phyloP scores from a whole-genome alignment of 1,284 basidiomycete genomes.

The Heterobasidion irregulare region DNA sequence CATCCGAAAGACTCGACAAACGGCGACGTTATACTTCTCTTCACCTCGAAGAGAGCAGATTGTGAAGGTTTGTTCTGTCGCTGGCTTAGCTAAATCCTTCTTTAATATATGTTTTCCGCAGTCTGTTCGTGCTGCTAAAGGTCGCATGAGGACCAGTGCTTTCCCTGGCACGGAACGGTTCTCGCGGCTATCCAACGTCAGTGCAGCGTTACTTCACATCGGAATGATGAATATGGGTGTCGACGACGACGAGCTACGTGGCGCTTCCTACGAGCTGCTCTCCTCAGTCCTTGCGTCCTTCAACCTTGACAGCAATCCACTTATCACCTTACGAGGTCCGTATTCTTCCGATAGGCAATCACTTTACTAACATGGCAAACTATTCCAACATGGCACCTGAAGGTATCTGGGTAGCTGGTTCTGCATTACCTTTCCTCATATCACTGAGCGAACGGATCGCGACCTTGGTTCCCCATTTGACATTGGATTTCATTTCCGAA shows the following conservation, averaged over 20 bases:
- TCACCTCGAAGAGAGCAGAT: constrained; percentile 63
- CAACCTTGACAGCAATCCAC: constrained; percentile 63
- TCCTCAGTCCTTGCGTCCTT: constrained; percentile 73
- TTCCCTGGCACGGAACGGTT: constrained; percentile 58
- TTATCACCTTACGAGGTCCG: constrained; percentile 63
- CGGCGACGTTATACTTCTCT: constrained; percentile 62
- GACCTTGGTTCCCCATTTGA: constrained; percentile 67
- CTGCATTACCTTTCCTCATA: constrained; percentile 69
- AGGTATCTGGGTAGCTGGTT: constrained; percentile 10
- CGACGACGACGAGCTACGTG: constrained; percentile 67
- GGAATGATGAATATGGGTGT: constrained; percentile 72
- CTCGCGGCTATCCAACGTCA: constrained; percentile 74
- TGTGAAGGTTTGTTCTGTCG: constrained; percentile 47
- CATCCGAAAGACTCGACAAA: constrained; percentile 64
- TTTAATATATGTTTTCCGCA: constrained; percentile 17
- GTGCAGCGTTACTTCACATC: constrained; percentile 76
- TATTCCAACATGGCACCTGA: background rate
- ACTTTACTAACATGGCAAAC: background rate
- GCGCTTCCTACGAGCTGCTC: constrained; percentile 72
- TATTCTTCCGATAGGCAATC: background rate
- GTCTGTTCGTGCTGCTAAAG: constrained; percentile 65
- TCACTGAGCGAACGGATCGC: constrained; percentile 73
- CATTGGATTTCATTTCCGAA: constrained; percentile 81
- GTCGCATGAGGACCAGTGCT: constrained; percentile 49
- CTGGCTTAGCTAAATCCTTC: background rate